Conservation (phyloP, 148 eudicot genomes). For the Dianthus caryophyllus region DNA sequence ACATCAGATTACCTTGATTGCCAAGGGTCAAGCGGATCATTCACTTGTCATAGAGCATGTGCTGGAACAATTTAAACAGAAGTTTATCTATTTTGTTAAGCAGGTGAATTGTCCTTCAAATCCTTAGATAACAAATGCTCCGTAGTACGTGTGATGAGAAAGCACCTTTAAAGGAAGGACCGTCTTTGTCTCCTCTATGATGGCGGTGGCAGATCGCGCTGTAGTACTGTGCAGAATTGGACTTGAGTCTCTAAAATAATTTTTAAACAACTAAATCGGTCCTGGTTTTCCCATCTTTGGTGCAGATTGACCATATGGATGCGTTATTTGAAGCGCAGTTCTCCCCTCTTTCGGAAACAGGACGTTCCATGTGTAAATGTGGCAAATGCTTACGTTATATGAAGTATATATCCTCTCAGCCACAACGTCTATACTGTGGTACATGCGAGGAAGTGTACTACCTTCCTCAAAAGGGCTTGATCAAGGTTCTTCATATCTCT, state of each 20-base stretch:
- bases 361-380: slow-evolving; percentile 83
- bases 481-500: slow-evolving; percentile 44
- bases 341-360: slow-evolving; percentile 88
- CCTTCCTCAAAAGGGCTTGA: slow-evolving; percentile 83
- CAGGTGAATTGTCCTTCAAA: slow-evolving; percentile 45
- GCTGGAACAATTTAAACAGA: slow-evolving; percentile 74
- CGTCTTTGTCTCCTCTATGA: not conserved
- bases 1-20: slow-evolving; percentile 82
- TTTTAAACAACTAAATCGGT: not conserved
- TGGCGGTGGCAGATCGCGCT: not conserved
- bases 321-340: slow-evolving; percentile 94
- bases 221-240: not conserved
- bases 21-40: slow-evolving; percentile 93
- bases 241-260: not conserved
- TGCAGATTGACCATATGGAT: slow-evolving; percentile 96
- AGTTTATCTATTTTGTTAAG: slow-evolving; percentile 74
- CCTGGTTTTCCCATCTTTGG: slow-evolving; percentile 12
- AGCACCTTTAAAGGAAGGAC: not conserved
- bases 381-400: slow-evolving; percentile 89
- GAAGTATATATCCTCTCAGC: slow-evolving; percentile 73
- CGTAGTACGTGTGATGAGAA: not conserved
- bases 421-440: slow-evolving; percentile 74
- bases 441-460: slow-evolving; percentile 93
- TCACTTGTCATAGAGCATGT: slow-evolving; percentile 79
- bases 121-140: not conserved